Percentiles rank a stretch among this genome's conserved stretches.
Conservation (phyloP, 1,284 basidiomycete genomes). For the Malassezia japonica region DNA sequence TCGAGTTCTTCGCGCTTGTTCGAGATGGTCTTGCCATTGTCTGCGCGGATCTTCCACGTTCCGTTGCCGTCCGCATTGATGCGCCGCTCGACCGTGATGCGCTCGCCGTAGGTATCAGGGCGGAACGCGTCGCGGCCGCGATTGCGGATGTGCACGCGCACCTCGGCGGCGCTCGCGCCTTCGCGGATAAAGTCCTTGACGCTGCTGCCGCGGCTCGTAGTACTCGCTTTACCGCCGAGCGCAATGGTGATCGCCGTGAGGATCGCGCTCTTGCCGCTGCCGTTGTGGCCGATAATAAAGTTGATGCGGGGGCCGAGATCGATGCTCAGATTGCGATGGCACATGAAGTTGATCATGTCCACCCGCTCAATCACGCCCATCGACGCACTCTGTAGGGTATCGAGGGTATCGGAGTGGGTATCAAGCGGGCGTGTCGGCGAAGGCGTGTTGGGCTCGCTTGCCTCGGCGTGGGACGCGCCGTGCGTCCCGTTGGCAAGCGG, state of each 20-base stretch:
- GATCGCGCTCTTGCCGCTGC: constrained; percentile 75
- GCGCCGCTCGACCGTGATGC: constrained; percentile 72
- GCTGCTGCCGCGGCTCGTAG: constrained; percentile 69
- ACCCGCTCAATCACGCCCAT: constrained; percentile 73
- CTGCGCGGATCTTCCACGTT: constrained; percentile 71
- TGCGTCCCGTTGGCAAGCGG: too few species aligned
- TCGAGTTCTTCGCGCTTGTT: constrained; percentile 76
- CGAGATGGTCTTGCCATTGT: constrained; percentile 59
- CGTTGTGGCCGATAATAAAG: constrained; percentile 80
- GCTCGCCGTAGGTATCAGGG: constrained; percentile 68
- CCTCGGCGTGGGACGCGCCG: too few species aligned
- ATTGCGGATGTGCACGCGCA: constrained; percentile 74
- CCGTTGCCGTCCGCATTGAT: constrained; percentile 67
- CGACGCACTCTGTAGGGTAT: too few species aligned
- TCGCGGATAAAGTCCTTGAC: constrained; percentile 81
- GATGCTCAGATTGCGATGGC: constrained; percentile 68
- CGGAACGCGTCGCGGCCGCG: constrained; percentile 78
- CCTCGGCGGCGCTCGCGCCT: constrained; percentile 67
- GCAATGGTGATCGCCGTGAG: constrained; percentile 86
- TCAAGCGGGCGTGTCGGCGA: too few species aligned
- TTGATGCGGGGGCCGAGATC: constrained; percentile 82
- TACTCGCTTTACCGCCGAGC: constrained; percentile 78
- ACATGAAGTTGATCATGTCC: constrained; percentile 91
- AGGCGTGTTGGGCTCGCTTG: too few species aligned
- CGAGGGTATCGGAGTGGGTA: too few species aligned